Evolutionary conservation across 176 grass and related monocot genomes (phyloP).

Genomic region (Aechmea fasciata): DNA sequence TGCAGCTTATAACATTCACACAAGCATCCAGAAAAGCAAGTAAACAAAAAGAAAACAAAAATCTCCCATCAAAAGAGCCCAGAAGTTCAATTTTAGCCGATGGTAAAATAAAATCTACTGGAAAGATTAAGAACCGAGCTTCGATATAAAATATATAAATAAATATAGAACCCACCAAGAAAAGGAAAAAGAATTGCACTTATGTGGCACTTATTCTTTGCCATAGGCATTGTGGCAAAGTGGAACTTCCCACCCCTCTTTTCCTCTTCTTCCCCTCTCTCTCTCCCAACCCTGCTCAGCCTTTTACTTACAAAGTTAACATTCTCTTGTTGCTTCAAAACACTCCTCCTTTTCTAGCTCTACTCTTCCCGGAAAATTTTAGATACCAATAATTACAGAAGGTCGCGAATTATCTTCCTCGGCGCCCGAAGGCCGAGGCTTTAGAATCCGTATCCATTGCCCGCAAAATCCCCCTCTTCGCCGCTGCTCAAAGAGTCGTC

Average conservation of each 20-base stretch:
- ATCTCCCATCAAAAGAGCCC: too few species aligned
- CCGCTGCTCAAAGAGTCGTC: conserved; percentile 61
- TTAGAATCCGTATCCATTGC: conserved; percentile 15
- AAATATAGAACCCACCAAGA: too few species aligned
- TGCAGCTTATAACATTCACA: too few species aligned
- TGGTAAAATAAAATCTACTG: too few species aligned
- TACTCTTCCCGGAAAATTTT: not conserved
- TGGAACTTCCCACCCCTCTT: not conserved
- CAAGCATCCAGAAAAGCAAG: too few species aligned
- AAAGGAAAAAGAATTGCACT: too few species aligned
- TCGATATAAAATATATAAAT: too few species aligned
- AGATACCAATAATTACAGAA: conserved; percentile 7
- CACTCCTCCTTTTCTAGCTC: not conserved
- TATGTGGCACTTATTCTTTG: too few species aligned
- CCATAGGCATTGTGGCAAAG: too few species aligned
- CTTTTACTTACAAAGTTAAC: not conserved
- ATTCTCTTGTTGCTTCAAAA: not conserved
- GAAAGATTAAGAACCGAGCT: too few species aligned
- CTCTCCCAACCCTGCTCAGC: not conserved
- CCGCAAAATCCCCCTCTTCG: conserved; percentile 38
- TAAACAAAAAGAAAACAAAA: too few species aligned
- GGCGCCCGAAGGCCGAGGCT: not conserved
- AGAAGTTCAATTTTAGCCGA: too few species aligned
- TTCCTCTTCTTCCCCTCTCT: not conserved
- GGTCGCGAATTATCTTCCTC: not conserved